Percentiles rank a stretch among this genome's conserved stretches.
Conservation (phyloP, 495 filamentous ascomycete genomes). For the Annulohypoxylon moriforme region DNA sequence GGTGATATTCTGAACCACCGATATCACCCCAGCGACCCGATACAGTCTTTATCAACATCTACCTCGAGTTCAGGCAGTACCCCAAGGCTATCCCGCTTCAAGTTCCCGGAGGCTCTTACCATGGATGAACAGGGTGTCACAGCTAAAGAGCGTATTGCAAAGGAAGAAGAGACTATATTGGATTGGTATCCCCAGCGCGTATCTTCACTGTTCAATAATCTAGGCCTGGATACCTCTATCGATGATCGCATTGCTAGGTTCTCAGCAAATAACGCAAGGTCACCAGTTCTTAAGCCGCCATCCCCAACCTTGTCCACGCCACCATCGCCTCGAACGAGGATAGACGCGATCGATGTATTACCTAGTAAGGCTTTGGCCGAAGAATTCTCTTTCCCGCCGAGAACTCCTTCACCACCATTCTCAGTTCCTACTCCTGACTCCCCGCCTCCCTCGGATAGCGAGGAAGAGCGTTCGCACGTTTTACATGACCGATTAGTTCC, state of each 20-base stretch:
- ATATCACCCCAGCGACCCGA: constrained; percentile 27
- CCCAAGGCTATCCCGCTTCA: constrained; percentile 31
- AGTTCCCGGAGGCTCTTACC: constrained; percentile 37
- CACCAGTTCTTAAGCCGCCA: neutral
- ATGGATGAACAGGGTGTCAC: constrained; percentile 1
- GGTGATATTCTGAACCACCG: constrained; percentile 25
- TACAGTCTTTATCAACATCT: constrained; percentile 12
- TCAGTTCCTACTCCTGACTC: constrained; percentile 28
- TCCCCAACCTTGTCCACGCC: constrained; percentile 37
- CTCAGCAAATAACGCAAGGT: neutral
- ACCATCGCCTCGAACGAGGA: constrained; percentile 27
- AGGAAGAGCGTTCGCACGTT: constrained; percentile 11
- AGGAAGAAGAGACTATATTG: constrained; percentile 32
- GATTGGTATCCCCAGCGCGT: constrained; percentile 46
- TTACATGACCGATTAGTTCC: neutral
- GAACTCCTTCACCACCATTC: neutral
- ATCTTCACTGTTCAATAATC: constrained; percentile 43
- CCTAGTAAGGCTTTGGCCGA: neutral
- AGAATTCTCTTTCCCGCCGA: neutral
- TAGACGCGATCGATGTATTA: neutral
- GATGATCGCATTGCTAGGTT: constrained; percentile 21
- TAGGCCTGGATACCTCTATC: constrained; percentile 41
- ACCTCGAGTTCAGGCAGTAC: neutral
- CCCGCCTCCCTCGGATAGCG: constrained; percentile 29
- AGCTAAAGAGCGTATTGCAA: neutral